Base-by-base conservation (phyloP, 1,139 yeast species). In the Yamadazyma buinensis region DNA sequence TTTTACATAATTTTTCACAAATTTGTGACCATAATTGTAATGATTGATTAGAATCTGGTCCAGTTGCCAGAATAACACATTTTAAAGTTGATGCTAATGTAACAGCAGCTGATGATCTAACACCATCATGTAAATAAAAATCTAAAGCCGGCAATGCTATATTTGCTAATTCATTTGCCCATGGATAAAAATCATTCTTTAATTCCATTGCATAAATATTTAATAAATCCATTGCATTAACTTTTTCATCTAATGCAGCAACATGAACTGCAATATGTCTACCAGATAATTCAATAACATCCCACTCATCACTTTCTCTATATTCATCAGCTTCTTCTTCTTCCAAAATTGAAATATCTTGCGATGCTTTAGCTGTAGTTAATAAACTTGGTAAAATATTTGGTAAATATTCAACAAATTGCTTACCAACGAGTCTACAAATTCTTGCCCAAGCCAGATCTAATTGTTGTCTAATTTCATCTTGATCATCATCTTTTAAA, bases 381-480 rank as follows among this genome's bases (percentile, higher is more conserved):
- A 92, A 60, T 40, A 92, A 65, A 11, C 96, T 92, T 15, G 97
- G 97, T 57, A 92, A 73, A 25, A 92, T 96, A n/a, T 79, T 77
- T 23, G 88, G 86, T 40, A 92, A 68, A 46, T 80, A 83, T n/a
- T 95, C 96, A 42, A 86, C 61, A 57, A 92, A 92, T 35, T 87
- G 95, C 40, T 73, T 75, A 19, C 96, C 95, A 38, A 90, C 71
- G 32, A 92, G 77, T 49, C 85, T 75, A 55, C 98, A 92, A 34
- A 92, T 72, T 52, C 98, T 78, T 36, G 95, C 90, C 98, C 98
- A 92, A 32, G 95, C 97, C 58, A 87, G 95, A 48, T 88, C 95
- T 47, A 92, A 71, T 51, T 87, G 90, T 35, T 85, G 76, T 46
- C 77, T 84, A 15, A 94, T 84, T 26, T 96, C 95, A 55, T 90